phyloP scores from a whole-genome alignment of 306 rosid genomes.

The Senna tora region DNA sequence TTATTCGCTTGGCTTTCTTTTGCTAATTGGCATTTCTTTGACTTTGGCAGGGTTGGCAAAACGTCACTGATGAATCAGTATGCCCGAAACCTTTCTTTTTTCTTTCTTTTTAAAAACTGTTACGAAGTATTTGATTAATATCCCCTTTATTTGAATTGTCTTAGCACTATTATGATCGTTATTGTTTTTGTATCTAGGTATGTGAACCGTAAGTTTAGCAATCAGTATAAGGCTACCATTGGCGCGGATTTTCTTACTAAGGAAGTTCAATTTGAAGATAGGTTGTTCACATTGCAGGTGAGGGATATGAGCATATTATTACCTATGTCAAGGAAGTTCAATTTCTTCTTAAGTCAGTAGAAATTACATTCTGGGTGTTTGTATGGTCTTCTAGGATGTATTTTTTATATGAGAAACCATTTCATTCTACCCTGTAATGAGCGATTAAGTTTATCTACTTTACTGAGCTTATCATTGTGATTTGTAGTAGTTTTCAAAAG shows the following conservation, averaged over 20 bases:
- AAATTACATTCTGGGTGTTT: neutral
- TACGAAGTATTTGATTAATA: neutral
- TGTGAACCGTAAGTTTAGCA: conserved; percentile 97
- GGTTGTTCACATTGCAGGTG: conserved; percentile 98
- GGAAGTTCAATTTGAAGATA: conserved; percentile 98
- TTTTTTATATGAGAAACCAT: neutral
- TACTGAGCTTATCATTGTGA: neutral
- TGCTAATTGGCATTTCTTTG: conserved; percentile 35
- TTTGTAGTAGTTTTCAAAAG: neutral
- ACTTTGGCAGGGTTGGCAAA: conserved; percentile 88
- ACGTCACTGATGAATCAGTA: conserved; percentile 99
- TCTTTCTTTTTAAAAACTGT: neutral
- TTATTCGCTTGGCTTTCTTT: conserved; percentile 8
- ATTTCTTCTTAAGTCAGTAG: neutral
- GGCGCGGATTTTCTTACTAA: conserved; percentile 99
- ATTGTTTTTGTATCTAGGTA: conserved; percentile 59
- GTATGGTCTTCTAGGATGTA: neutral
- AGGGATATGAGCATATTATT: conserved; percentile 29
- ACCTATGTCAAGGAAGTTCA: no score
- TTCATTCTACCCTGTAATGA: conserved; percentile 3
- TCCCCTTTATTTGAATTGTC: conserved; percentile 25
- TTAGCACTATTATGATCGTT: conserved; percentile 1
- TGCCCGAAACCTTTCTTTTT: conserved; percentile 37
- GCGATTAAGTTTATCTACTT: neutral
- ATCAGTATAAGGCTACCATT: conserved; percentile 98